Conservation (phyloP, 2,329 filamentous ascomycete genomes). For the Celoporthe dispersa region DNA sequence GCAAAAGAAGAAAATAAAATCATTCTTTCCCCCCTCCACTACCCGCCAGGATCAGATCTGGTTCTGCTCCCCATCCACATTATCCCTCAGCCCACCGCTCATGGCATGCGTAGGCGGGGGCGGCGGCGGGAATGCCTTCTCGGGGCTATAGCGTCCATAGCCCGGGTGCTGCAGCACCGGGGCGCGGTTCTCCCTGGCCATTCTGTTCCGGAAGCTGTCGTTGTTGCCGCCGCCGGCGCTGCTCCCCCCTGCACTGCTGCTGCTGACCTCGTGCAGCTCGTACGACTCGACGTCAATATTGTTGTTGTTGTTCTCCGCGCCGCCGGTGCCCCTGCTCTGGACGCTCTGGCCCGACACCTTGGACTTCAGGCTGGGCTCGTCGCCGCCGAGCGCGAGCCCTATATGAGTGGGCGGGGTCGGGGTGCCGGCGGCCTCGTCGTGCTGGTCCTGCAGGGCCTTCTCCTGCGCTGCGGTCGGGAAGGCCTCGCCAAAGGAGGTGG, state of each 20-base stretch:
- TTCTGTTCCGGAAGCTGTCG: constrained; percentile 30
- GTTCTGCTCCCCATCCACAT: not conserved
- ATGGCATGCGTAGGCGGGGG: constrained; percentile 21
- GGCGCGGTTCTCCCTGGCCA: constrained; percentile 38
- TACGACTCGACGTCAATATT: constrained; percentile 44
- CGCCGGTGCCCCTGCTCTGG: constrained; percentile 32
- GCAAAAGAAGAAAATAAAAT: not conserved
- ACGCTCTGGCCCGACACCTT: constrained; percentile 37
- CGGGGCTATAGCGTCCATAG: constrained; percentile 44
- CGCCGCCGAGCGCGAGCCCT: constrained; percentile 49
- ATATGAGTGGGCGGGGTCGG: constrained; percentile 39
- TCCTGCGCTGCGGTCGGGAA: constrained; percentile 34
- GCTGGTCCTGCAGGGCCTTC: constrained; percentile 29
- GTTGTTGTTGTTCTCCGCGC: constrained; percentile 23
- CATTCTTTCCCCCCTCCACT: not conserved
- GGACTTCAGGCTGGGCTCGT: constrained; percentile 40
- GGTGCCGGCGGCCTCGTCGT: constrained; percentile 13
- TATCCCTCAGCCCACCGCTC: constrained; percentile 31
- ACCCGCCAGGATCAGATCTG: not conserved
- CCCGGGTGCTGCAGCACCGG: constrained; percentile 53
- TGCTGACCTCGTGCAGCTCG: constrained; percentile 53
- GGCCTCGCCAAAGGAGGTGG: constrained; percentile 29
- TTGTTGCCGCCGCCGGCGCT: constrained; percentile 28
- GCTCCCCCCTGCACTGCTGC: constrained; percentile 26
- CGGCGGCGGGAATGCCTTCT: constrained; percentile 26